A percentile compares a stretch with the other conserved stretches of the same genome.
These are phyloP conservation scores for Russula foetens DNA, from an alignment of 768 basidiomycete species.

Conservation along the genomic window DNA sequence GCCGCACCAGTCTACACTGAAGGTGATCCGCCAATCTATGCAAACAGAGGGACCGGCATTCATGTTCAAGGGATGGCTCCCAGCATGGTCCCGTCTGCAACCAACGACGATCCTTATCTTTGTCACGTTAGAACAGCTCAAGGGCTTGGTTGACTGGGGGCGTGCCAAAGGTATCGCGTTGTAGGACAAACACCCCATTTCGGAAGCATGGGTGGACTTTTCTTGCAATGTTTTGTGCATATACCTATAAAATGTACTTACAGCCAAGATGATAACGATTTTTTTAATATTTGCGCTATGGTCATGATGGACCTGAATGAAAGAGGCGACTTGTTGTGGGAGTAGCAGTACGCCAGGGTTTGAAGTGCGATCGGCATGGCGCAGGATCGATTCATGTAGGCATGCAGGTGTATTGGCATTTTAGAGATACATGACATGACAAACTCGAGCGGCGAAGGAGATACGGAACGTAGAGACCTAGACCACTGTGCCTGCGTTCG, in stretches of 20 bases:
- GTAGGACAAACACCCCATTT: neutral
- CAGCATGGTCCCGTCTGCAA: conserved; percentile 78
- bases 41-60: conserved; percentile 75
- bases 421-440: conserved; percentile 19
- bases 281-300: neutral
- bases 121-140: conserved; percentile 75
- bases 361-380: neutral
- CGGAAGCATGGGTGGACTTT: neutral
- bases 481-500: conserved; percentile 97
- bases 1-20: conserved; percentile 52
- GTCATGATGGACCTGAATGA: neutral
- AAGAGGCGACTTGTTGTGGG: neutral
- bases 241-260: conserved; percentile 14
- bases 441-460: conserved; percentile 16
- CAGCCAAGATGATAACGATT: neutral
- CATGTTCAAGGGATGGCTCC: conserved; percentile 91
- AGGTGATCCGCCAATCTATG: conserved; percentile 59
- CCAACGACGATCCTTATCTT: conserved; percentile 87
- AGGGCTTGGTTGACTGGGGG: conserved; percentile 58
- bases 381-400: neutral
- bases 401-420: conserved; percentile 9
- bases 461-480: conserved; percentile 34
- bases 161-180: conserved; percentile 15
- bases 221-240: neutral
- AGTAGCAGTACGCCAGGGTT: neutral